Evolutionary conservation across 2,329 filamentous ascomycete species (phyloP).

Genomic region (Amylocarpus encephaloides): DNA sequence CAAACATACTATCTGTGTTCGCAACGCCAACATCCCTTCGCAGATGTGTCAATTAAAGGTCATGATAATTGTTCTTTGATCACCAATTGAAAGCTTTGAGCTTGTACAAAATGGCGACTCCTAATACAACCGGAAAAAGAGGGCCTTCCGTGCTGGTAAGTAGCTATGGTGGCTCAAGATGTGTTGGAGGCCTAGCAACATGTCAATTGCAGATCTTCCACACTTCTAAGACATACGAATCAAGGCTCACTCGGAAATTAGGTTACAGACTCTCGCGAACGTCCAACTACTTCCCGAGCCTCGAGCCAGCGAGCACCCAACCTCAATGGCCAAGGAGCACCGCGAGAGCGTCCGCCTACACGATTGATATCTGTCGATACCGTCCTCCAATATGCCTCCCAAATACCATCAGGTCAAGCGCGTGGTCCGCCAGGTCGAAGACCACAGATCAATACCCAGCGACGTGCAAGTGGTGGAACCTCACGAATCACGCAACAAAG

Average conservation of each 20-base stretch:
- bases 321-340: conserved; percentile 22
- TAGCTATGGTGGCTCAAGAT: conserved; percentile 2
- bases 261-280: conserved; percentile 54
- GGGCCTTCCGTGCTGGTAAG: conserved; percentile 56
- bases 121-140: conserved; percentile 38
- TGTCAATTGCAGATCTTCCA: neutral
- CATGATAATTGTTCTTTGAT: neutral
- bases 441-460: conserved; percentile 42
- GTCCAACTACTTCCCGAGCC: conserved; percentile 31
- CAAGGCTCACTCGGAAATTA: conserved; percentile 25
- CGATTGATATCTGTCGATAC: conserved; percentile 88
- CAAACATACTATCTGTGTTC: too few relatives aligned
- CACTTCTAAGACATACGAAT: neutral
- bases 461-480: conserved; percentile 39
- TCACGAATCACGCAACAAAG: conserved; percentile 39
- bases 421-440: conserved; percentile 54
- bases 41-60: conserved; percentile 5
- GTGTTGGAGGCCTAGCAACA: neutral
- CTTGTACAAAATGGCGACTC: conserved; percentile 21
- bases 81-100: neutral
- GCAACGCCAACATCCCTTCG: neutral
- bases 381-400: conserved; percentile 86
- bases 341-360: conserved; percentile 42
- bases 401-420: conserved; percentile 91
- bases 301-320: conserved; percentile 31